Base-by-base conservation (phyloP, 2,329 filamentous ascomycete species). In the Trichophyton equinum region DNA sequence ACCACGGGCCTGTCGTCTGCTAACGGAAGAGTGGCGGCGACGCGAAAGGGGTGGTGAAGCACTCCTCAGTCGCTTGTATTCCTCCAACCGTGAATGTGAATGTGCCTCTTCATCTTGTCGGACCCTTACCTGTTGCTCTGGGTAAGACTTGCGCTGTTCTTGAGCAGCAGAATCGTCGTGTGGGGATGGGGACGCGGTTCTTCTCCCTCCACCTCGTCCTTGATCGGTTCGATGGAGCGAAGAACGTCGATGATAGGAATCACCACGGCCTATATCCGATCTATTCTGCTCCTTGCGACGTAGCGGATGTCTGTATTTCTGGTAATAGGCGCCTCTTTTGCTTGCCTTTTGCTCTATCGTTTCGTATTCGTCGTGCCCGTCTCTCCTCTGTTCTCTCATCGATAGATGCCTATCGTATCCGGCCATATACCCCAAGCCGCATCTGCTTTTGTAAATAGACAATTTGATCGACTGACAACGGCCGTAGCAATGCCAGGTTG, bases 341-440 rank as follows among this genome's bases (percentile, higher is more conserved):
- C 40, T 61, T 59, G 33, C 60, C 65, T 62, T 68, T 69, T 70
- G 69, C 49, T 72, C 69, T 64, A 67, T 68, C 58, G 72, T 70
- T 68, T 64, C 70, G 64, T 75, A 68, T 64, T 77, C 73, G 67
- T 71, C 71, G 69, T 76, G 70, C 33, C 33, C 11, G 68, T 70
- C 73, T 73, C 74, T 78, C 76, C 77, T 77, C 72, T 77, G 72
- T 70, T 78, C 74, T 76, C 73, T 79, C 75, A 78, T 73, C 69
- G 74, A 73, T 70, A 76, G 75, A 73, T 75, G 77, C 73, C 72
- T 73, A 72, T 71, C 74, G 70, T 75, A 76, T 71, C 74, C 75
- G 74, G 77, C 77, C 77, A 79, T 79, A 73, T 75, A 74, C 70
- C 69, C 68, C 68, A 69, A 70, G 67, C 74, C 67, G 72, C 77